Evolutionary conservation across 1,139 yeast species (phyloP), one percentile per base, ranked within the genome.

Genomic region (Trichomonascaceae sp.): DNA sequence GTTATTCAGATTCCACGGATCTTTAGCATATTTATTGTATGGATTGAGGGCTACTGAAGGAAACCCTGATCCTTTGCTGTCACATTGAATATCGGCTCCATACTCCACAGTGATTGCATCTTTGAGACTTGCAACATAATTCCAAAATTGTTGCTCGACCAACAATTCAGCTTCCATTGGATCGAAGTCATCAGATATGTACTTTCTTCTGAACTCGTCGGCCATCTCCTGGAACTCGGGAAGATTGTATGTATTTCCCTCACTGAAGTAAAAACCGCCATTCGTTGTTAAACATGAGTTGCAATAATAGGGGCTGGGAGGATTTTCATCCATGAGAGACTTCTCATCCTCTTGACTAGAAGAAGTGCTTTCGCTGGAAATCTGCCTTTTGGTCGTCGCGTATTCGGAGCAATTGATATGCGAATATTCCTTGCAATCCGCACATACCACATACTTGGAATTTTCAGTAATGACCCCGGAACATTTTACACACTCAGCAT

Each of bases 201-300:
- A 72, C 5, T 69, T 61, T 1, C 64, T 60, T 45, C 62, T 58
- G 66, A 86, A 86, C 19, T 77, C 74, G 36, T 73, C 70, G 58
- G 91, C 86, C 60, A 80, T 73, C 12, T 77, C 69, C 57, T 78
- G 77, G 67, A 90, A 91, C 56, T 85, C 84, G 0, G 68, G 62
- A 20, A 83, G 70, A 0, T 85, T 75, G 64, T 86, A 88, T 55
- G 77, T 76, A 46, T 79, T 75, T 19, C 85, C 83, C 59, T 87
- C 95, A 61, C 86, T 91, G 68, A 91, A 91, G 0, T 96, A 96
- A 66, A 89, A 91, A 61, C 85, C 93, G 0, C 95, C 95, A 1
- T 91, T 86, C 0, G 96, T 96, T 6, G 87, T 76, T 15, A 91
- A 73, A 67, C 98, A 91, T 13, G 36, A n/a, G 15, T 36, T 18